Evolutionary conservation across 768 basidiomycete species (phyloP), one percentile per base, ranked within the genome.

Genomic region (Favolaschia claudopus): DNA sequence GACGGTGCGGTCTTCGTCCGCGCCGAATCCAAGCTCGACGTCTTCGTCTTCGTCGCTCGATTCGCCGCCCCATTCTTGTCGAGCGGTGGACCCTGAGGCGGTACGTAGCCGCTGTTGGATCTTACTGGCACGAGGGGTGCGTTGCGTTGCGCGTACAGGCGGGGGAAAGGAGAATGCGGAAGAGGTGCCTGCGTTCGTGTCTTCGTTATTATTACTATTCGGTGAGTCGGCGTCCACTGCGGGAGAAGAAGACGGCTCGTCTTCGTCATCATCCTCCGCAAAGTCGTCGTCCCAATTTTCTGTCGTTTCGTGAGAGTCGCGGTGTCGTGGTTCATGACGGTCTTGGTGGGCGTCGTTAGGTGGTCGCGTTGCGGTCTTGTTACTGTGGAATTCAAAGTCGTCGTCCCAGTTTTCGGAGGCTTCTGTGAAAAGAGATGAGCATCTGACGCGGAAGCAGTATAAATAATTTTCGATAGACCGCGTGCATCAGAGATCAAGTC

Each of bases 391-490:
- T 69, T 89, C 88, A 66, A 91, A 91, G 70, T 92, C 89, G 63
- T 91, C 89, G 75, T 92, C 91, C 90, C 91, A 92, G 72, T 86
- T 90, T 73, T 92, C 91, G 53, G 85, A 78, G 6, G 82, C 73
- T 55, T 74, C 79, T 78, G 55, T 4, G 49, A 29, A 24, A 62
- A 63, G 24, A 39, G 38, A 9, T 5, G 24, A 39, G 13, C 15
- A 19, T 39, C 38, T 3, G n/a, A 10, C 10, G 38, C 8, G 8
- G 15, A 9, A 22, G n/a, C 38, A 39, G 24, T 39, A n/a, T 9
- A 39, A n/a, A 20, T 19, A n/a, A 22, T 39, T 9, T 5, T 9
- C 38, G 38, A 39, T n/a, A n/a, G n/a, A 22, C 38, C 15, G 19
- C 10, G 17, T 8, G 24, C 38, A 20, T 9, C 4, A n/a, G 9